A percentile compares a stretch with the other conserved stretches of the same genome.
Evolutionary conservation across 1,284 basidiomycete species (phyloP).

Genomic region (Trichosporon ovoides): DNA sequence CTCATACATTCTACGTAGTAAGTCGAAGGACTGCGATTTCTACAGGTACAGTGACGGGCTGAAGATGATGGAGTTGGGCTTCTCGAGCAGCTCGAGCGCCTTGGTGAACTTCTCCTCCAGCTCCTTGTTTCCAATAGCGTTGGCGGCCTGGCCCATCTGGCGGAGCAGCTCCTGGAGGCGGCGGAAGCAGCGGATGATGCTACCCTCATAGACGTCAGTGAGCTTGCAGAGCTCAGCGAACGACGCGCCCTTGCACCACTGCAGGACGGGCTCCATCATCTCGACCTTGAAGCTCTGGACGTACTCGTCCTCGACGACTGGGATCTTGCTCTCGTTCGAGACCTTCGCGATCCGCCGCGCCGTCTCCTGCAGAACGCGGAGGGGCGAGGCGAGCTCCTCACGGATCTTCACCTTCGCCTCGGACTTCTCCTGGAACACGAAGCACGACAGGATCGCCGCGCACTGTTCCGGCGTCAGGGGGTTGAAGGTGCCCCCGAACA

Average conservation of each 20-base stretch:
- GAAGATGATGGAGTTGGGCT: conserved; percentile 89
- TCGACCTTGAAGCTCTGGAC: conserved; percentile 97
- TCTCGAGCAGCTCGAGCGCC: conserved; percentile 78
- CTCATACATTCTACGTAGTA: too few relatives aligned
- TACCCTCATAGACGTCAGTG: conserved; percentile 91
- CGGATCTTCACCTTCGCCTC: conserved; percentile 79
- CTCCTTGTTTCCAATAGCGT: conserved; percentile 92
- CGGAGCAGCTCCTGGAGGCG: conserved; percentile 88
- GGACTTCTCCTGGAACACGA: conserved; percentile 97
- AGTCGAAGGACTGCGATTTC: background rate
- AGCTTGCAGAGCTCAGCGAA: conserved; percentile 97
- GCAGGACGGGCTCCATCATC: conserved; percentile 92
- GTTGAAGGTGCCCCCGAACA: conserved; percentile 97
- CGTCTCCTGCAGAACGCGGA: conserved; percentile 91
- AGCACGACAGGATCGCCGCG: conserved; percentile 87
- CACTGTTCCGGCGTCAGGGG: conserved; percentile 82
- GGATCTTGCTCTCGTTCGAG: conserved; percentile 83
- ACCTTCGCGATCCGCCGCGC: conserved; percentile 93
- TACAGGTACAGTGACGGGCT: conserved; percentile 55
- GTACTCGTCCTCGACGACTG: conserved; percentile 89
- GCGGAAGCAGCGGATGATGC: conserved; percentile 87
- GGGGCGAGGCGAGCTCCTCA: conserved; percentile 85
- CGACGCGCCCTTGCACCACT: conserved; percentile 96
- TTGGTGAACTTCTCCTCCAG: conserved; percentile 87
- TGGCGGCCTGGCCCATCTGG: conserved; percentile 91